These are phyloP conservation scores for Phytophthora quininea DNA, from an alignment of 352 stramenopile genomes.

Conservation along the genomic window DNA sequence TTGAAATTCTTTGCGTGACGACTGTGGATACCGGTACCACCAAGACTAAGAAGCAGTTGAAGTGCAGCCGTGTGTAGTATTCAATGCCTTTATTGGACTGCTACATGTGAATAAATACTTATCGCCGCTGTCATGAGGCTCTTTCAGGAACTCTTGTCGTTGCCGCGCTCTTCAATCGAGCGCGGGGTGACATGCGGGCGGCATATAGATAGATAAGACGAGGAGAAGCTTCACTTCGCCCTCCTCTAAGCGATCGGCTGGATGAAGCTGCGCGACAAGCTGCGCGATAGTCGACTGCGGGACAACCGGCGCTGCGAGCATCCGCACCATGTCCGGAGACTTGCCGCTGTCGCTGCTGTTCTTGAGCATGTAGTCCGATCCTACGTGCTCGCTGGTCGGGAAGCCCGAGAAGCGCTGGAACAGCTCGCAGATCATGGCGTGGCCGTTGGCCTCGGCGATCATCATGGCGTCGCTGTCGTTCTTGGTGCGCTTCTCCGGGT, in stretches of 20 bases:
- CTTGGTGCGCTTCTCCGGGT: conserved; percentile 72
- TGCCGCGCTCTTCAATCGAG: conserved; percentile 29
- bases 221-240: conserved; percentile 6
- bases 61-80: background rate
- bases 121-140: background rate
- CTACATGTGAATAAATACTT: conserved; percentile 32
- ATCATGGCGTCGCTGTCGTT: conserved; percentile 80
- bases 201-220: conserved; percentile 26
- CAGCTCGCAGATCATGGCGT: conserved; percentile 68
- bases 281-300: background rate
- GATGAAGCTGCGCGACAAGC: background rate
- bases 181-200: background rate
- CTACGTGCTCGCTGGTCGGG: conserved; percentile 22
- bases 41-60: too few species aligned
- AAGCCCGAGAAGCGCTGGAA: conserved; percentile 56
- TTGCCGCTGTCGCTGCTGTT: conserved; percentile 44
- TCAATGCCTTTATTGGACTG: conserved; percentile 8
- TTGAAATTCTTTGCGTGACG: too few species aligned
- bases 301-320: conserved; percentile 44
- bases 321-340: conserved; percentile 43
- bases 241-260: conserved; percentile 16
- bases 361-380: conserved; percentile 33
- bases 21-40: too few species aligned
- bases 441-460: conserved; percentile 74
- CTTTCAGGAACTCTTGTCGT: too few species aligned